Evolutionary conservation across 208 protist genomes (phyloP).

Genomic region (Trypanosoma vivax): DNA sequence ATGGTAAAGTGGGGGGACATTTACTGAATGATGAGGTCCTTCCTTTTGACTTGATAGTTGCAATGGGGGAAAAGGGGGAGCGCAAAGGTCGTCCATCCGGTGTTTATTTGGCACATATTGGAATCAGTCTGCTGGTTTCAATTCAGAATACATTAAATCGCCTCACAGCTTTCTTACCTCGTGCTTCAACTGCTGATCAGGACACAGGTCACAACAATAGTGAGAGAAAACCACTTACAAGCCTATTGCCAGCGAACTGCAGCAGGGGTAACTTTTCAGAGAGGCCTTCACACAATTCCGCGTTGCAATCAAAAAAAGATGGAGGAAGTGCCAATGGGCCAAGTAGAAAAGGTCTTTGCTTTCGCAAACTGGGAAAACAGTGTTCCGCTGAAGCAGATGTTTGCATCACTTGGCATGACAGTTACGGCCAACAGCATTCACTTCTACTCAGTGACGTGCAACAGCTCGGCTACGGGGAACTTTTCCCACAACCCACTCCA

Average conservation of each 20-base stretch:
- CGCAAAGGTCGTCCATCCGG: constrained; percentile 12
- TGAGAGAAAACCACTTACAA: too few species aligned
- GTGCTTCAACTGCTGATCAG: neutral
- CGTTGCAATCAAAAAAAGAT: too few species aligned
- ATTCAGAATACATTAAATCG: constrained; percentile 27
- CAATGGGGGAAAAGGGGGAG: constrained; percentile 1
- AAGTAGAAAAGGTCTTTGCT: too few species aligned
- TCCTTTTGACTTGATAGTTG: constrained; percentile 3
- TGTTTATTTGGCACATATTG: constrained; percentile 39
- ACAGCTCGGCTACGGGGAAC: constrained; percentile 25
- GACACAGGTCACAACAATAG: neutral
- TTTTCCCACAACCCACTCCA: constrained; percentile 32
- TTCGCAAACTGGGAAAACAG: neutral
- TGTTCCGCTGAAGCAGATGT: constrained; percentile 9
- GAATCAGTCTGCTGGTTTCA: constrained; percentile 56
- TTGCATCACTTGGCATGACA: constrained; percentile 19
- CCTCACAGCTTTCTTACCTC: constrained; percentile 14
- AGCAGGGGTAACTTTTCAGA: too few species aligned
- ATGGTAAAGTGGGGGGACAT: neutral
- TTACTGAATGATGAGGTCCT: neutral
- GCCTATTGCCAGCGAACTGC: too few species aligned
- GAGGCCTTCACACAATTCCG: too few species aligned
- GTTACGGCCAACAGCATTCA: constrained; percentile 14
- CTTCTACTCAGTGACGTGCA: constrained; percentile 23
- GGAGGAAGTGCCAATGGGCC: too few species aligned